A percentile compares a stretch with the other conserved stretches of the same genome.
Evolutionary conservation across 2,329 filamentous ascomycete genomes (phyloP).

Genomic region (Amylocarpus encephaloides): DNA sequence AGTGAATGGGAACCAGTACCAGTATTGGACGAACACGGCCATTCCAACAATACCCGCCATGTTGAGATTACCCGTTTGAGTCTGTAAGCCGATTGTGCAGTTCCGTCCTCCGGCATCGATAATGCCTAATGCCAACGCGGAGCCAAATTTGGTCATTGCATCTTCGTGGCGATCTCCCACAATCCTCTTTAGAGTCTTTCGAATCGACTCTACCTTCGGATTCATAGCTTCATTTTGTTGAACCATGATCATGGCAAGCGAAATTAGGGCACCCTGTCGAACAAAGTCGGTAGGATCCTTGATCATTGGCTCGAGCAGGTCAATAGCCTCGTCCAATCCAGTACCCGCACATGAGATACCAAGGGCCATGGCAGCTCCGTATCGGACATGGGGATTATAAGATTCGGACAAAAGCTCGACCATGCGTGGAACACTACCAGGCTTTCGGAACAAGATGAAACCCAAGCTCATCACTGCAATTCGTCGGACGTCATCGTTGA

Average conservation of each 20-base stretch:
- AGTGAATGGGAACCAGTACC: constrained; percentile 99
- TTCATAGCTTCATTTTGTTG: constrained; percentile 99
- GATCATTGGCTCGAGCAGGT: constrained; percentile 97
- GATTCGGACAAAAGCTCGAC: constrained; percentile 96
- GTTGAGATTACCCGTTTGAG: constrained; percentile 95
- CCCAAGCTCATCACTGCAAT: constrained; percentile 96
- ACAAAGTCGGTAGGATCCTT: constrained; percentile 99
- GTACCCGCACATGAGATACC: constrained; percentile 98
- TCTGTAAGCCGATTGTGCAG: constrained; percentile 96
- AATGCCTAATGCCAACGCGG: constrained; percentile 87
- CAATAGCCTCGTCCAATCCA: constrained; percentile 90
- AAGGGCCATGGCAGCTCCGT: constrained; percentile 95
- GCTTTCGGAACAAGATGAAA: constrained; percentile 97
- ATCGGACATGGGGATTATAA: constrained; percentile 97
- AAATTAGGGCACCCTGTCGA: constrained; percentile 88
- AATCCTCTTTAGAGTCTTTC: constrained; percentile 91
- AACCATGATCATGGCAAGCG: constrained; percentile 97
- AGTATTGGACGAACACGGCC: constrained; percentile 98
- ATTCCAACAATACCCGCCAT: constrained; percentile 98
- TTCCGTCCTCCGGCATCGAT: constrained; percentile 97
- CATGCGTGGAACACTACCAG: constrained; percentile 95
- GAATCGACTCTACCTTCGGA: constrained; percentile 84
- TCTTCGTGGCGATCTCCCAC: constrained; percentile 93
- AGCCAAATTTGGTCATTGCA: constrained; percentile 98
- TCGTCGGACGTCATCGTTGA: constrained; percentile 93